Evolutionary conservation across 2,329 filamentous ascomycete genomes (phyloP).

Genomic region (Fusarium veterinarium): DNA sequence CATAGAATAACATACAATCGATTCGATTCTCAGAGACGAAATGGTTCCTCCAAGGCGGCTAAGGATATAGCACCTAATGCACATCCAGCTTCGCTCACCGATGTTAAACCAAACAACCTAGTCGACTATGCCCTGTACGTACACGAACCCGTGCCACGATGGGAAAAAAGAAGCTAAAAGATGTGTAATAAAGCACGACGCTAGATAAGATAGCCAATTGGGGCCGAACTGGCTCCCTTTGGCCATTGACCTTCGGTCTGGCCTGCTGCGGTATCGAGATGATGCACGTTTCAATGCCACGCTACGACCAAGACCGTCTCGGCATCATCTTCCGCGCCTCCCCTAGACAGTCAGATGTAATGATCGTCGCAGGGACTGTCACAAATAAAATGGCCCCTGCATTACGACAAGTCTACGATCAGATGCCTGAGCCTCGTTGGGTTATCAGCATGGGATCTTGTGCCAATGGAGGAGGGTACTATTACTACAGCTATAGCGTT

Average conservation of each 20-base stretch:
- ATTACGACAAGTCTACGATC: constrained; percentile 72
- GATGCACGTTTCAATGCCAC: constrained; percentile 72
- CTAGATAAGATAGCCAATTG: constrained; percentile 67
- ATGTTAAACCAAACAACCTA: constrained; percentile 21
- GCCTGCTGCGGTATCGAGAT: constrained; percentile 73
- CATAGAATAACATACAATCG: neutral
- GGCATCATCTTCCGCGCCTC: constrained; percentile 76
- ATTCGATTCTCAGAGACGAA: neutral
- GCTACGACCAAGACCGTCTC: constrained; percentile 72
- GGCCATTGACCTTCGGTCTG: constrained; percentile 71
- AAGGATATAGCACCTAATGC: neutral
- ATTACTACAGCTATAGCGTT: constrained; percentile 78
- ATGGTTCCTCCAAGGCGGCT: neutral
- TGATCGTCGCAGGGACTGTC: constrained; percentile 75
- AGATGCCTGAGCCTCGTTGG: constrained; percentile 75
- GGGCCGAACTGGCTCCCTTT: constrained; percentile 68
- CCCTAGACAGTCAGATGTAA: constrained; percentile 72
- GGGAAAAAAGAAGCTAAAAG: neutral
- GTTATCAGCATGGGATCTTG: constrained; percentile 76
- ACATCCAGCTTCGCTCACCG: neutral
- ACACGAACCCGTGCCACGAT: rapidly evolving
- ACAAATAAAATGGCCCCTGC: constrained; percentile 77
- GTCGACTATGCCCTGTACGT: constrained; percentile 33
- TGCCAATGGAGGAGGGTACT: constrained; percentile 78
- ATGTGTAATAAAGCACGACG: constrained; percentile 54